Conservation (phyloP, 352 stramenopile genomes). For the Vaucheria bursata region DNA sequence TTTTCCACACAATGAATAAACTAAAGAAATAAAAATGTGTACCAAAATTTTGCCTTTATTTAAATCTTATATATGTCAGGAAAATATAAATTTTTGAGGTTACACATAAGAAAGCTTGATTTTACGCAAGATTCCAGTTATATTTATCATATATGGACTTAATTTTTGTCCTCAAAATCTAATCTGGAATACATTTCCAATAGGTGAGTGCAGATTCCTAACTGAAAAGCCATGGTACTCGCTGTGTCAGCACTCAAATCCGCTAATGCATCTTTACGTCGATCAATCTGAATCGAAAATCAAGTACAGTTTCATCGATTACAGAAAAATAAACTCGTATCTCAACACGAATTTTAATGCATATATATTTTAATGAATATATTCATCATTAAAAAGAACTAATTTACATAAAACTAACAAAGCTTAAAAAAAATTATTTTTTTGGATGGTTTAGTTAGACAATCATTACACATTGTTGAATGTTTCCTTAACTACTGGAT, state of each 20-base stretch:
- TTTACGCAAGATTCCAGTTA: not conserved
- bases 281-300: not conserved
- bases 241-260: not conserved
- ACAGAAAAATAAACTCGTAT: not conserved
- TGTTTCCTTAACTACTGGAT: too few species aligned
- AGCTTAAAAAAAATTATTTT: too few species aligned
- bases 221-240: not conserved
- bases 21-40: not conserved
- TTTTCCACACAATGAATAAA: not conserved
- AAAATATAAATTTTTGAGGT: not conserved
- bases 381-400: not conserved
- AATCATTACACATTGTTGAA: too few species aligned
- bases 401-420: not conserved
- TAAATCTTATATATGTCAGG: not conserved
- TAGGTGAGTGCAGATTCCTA: not conserved
- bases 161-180: not conserved
- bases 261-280: not conserved
- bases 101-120: not conserved
- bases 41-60: not conserved
- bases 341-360: not conserved
- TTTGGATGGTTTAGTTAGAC: too few species aligned
- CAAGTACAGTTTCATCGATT: not conserved
- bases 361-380: not conserved
- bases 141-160: not conserved
- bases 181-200: not conserved